Evolutionary conservation across 805 yeast species (phyloP), one percentile per base, ranked within the genome.

Genomic region (Candida xyloterini): DNA sequence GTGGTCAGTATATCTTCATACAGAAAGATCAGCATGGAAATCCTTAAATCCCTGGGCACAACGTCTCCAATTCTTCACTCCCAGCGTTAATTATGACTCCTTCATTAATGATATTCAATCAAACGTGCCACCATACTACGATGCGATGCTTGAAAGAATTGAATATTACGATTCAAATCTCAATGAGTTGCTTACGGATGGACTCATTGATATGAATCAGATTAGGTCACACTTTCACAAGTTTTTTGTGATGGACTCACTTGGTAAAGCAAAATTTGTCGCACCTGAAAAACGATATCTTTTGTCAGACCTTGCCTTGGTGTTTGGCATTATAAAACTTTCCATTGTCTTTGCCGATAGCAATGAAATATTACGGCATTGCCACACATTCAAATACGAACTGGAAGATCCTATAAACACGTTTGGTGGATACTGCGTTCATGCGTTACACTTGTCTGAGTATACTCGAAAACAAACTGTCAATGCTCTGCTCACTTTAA

Each of bases 101-200:
- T 31, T 48, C 11, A 33, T 45, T 27, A 31, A 37, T n/a, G 20
- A 30, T 7, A 13, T 44, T 5, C 40, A 52, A n/a, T 32, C 30
- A 4, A 20, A 23, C 9, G 15, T 41, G 7, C 18, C 45, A 3
- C 51, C 52, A 2, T 28, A 49, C 29, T 46, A 43, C 27, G 40
- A 43, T 7, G 59, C 60, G 2, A 30, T 53, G 13, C n/a, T 35
- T 5, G 61, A 57, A 34, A 35, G 56, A 33, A 9, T 58, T 3
- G 35, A 29, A 1, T 51, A 41, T 30, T 55, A 56, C 26, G 46
- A 33, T 6, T 15, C 14, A 10, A 18, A 50, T n/a, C 30, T 58
- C 24, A 50, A 47, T 22, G 5, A 11, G 6, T 23, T 50, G 4
- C 30, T 51, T 10, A 39, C 46, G 21, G 21, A 42, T 22, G 33